Evolutionary conservation across 2,329 filamentous ascomycete genomes (phyloP), one percentile per base, ranked within the genome.

Genomic region (Aspergillus hortae): DNA sequence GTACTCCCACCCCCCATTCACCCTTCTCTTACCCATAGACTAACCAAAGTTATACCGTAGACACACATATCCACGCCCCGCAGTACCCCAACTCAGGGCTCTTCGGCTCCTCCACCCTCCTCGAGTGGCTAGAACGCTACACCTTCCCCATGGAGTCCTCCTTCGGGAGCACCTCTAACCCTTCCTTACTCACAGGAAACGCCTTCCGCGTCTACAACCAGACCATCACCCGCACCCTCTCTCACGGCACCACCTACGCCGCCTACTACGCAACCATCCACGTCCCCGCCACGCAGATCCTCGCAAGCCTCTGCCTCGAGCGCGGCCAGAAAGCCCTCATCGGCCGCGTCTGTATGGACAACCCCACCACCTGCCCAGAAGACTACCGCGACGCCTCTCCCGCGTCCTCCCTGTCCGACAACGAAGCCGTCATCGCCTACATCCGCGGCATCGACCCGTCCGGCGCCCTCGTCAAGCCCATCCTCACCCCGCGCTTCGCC

Each of bases 11-110:
- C 14, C 14, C 52, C 4, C 6, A 32, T 35, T 14, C 19, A 17
- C 12, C n/a, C 2, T 23, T 19, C 14, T 11, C 5, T 4, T 11
- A 9, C 15, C 21, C n/a, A 10, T 15, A 6, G 48, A 23, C 14
- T 49, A 23, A 25, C 49, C 10, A 10, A 25, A 32, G 1, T 12
- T 10, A 15, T 10, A 4, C 1, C 17, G 4, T 56, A 92, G 92
- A 99, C 71, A 96, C 94, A 1, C 94, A 99, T 69, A 88, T 96
- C 52, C 94, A 99, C 69, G 94, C 94, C 7, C 83, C 92, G 0
- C 94, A 99, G 74, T 96, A 96, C 64, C 91, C 92, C 52, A 99
- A 99, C 66, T 84, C 85, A 1, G 94, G 94, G 53, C 87, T 99
- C 57, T 97, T 97, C 67, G 94, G 94, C 64, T 94, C 92, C 59